Percentiles rank a stretch among this genome's conserved stretches.
Evolutionary conservation across 345 rosid genomes (phyloP).

Genomic region (Camelina sativa): DNA sequence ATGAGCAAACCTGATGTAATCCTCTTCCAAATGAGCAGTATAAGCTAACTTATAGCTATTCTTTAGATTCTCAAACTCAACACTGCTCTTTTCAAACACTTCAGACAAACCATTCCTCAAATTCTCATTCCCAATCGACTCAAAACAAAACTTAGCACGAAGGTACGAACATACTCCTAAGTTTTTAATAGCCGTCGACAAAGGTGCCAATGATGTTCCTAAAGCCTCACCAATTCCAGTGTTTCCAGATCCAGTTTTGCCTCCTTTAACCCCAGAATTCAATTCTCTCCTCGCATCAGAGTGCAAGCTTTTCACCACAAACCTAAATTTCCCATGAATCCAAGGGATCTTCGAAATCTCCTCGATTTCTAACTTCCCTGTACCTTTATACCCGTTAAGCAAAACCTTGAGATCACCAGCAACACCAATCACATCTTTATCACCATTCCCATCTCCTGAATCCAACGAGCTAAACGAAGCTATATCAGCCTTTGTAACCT

Average conservation of each 20-base stretch:
- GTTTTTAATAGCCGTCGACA: constrained; percentile 50
- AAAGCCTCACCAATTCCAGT: constrained; percentile 40
- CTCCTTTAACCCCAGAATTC: constrained; percentile 54
- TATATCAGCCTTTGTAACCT: constrained; percentile 60
- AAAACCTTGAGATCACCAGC: constrained; percentile 77
- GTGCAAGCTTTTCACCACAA: constrained; percentile 61
- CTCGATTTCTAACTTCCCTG: constrained; percentile 47
- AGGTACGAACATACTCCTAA: constrained; percentile 61
- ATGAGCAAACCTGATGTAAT: constrained; percentile 57
- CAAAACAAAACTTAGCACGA: constrained; percentile 55
- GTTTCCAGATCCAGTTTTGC: constrained; percentile 42
- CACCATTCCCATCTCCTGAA: constrained; percentile 70
- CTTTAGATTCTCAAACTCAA: constrained; percentile 37
- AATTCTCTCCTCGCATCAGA: constrained; percentile 53
- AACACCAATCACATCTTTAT: constrained; percentile 68
- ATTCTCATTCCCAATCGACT: constrained; percentile 44
- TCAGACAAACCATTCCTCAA: constrained; percentile 44
- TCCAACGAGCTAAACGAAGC: constrained; percentile 52
- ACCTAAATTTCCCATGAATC: constrained; percentile 67
- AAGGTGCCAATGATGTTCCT: constrained; percentile 45
- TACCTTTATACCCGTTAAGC: constrained; percentile 72
- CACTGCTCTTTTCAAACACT: constrained; percentile 44
- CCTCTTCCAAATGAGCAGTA: constrained; percentile 47
- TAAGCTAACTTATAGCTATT: constrained; percentile 43
- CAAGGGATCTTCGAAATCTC: constrained; percentile 56